Base-by-base conservation (phyloP, 1,284 basidiomycete genomes). In the Cryptococcus wingfieldii region DNA sequence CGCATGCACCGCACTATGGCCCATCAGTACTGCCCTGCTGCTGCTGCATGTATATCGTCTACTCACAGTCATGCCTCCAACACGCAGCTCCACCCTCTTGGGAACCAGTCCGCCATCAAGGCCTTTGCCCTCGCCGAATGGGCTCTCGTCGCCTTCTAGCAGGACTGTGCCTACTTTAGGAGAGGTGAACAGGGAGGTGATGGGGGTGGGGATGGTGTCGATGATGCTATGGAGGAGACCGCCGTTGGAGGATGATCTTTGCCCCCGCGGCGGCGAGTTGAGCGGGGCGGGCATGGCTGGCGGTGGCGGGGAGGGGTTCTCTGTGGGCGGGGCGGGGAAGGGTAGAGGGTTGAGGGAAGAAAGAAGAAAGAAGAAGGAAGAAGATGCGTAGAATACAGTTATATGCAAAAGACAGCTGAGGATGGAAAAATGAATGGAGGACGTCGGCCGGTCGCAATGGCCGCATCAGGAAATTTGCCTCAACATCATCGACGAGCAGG, bases 1-100 rank as follows among this genome's bases (percentile, higher is more conserved):
- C 79, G 55, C 78, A 80, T 6, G 79, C 78, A 5, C 79, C 78
- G 57, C 77, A 80, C 62, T 78, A 63, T 14, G n/a, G 5, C 16
- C 27, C 57, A 39, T 59, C 54, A 65, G 60, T 43, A 34, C 19
- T 16, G n/a, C 5, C 27, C 18, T 25, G 38, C 27, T 34, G 47
- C 25, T 10, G 25, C n/a, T 8, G 34, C 38, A 47, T 34, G 23
- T 27, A 9, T 16, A 42, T 7, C 10, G 12, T 23, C n/a, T 27
- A 67, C 73, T 64, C 56, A 76, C 72, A 2, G 73, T 77, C 75
- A 76, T 75, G 19, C 73, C 74, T 25, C 74, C 75, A n/a, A 77
- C 65, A 38, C 68, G 63, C 50, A 78, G 67, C 58, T 77, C 77
- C 43, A 76, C 76, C 19, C 71, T 62, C 53, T 64, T 67, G 13